Conservation (phyloP, 2,329 filamentous ascomycete species). For the Fusarium sp. region DNA sequence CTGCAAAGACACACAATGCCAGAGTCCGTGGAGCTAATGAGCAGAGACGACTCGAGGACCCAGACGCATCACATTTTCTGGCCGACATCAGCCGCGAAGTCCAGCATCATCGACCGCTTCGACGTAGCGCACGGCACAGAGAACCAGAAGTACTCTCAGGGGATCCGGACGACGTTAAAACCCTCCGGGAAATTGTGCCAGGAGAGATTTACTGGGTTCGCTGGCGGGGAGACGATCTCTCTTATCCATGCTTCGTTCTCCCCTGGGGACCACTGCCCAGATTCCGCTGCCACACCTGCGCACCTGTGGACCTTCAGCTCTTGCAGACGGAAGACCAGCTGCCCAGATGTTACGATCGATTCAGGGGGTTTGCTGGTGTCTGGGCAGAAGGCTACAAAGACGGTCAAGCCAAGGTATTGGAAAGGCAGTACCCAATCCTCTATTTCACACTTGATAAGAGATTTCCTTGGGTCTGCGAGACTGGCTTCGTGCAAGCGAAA, state of each 20-base stretch:
- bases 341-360: background rate
- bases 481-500: background rate
- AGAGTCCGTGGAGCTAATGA: rapidly evolving
- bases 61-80: no score
- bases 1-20: background rate
- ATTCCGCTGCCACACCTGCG: background rate
- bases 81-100: no score
- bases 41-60: rapidly evolving
- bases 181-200: background rate
- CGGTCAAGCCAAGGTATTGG: background rate
- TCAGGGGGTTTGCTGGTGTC: background rate
- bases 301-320: background rate
- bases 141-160: background rate
- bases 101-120: background rate
- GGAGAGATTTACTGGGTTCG: background rate
- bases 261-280: background rate
- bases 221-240: background rate
- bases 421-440: background rate
- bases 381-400: background rate
- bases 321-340: background rate
- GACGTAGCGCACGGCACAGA: background rate
- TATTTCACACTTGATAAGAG: background rate
- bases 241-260: background rate
- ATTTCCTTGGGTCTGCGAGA: background rate
- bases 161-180: background rate